Evolutionary conservation across 371 early-diverging fungal species (phyloP).

Genomic region (Mucor mucedo): DNA sequence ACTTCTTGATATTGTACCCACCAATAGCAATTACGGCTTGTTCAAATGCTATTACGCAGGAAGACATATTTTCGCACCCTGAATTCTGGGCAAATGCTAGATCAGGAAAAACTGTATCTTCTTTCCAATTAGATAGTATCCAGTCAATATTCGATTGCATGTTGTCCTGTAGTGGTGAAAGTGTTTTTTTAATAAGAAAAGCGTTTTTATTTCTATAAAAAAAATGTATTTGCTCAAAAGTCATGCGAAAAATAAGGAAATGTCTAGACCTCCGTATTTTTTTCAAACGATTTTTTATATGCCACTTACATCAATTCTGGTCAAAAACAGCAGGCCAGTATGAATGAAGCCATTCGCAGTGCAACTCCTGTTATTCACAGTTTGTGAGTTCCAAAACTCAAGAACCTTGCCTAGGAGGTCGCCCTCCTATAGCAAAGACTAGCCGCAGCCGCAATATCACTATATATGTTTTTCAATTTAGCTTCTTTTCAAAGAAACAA

Average conservation of each 20-base stretch:
- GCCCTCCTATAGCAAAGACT: no score
- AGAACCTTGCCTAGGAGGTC: no score
- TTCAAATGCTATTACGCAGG: constrained; percentile 2
- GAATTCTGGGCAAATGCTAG: constrained; percentile 6
- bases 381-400: no score
- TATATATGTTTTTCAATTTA: no score
- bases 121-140: constrained; percentile 5
- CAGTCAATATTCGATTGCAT: constrained; percentile 2
- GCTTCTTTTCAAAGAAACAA: no score
- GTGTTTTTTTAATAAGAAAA: constrained; percentile 1
- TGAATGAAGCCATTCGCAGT: no score
- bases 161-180: neutral
- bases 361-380: no score
- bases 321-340: no score
- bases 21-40: constrained; percentile 5
- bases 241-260: neutral
- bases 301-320: no score
- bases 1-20: constrained; percentile 2
- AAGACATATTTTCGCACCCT: constrained; percentile 8
- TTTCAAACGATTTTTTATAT: no score
- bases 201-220: neutral
- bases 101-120: constrained; percentile 1
- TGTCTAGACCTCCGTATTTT: no score
- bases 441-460: no score
- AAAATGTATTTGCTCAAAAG: neutral